These are phyloP conservation scores for Carex sylvatica DNA, from an alignment of 202 grass and related monocot species.

Conservation along the genomic window DNA sequence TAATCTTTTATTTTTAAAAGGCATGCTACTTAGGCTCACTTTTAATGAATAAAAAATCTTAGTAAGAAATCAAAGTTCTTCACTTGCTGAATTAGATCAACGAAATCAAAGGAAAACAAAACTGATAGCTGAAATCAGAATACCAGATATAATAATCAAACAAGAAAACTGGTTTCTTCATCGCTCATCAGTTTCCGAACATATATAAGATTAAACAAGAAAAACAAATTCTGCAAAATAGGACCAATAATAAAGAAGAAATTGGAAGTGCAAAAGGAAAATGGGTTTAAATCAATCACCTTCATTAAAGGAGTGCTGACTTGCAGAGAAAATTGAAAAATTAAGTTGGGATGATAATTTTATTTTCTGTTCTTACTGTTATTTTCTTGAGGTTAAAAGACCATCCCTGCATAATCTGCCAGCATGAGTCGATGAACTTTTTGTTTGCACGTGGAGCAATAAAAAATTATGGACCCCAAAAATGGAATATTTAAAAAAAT, in stretches of 20 bases:
- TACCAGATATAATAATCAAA: not conserved
- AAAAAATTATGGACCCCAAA: not conserved
- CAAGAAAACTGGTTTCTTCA: not conserved
- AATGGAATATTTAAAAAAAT: not conserved
- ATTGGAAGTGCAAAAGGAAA: not conserved
- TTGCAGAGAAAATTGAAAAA: conserved; percentile 12
- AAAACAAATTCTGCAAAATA: not conserved
- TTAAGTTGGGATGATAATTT: not conserved
- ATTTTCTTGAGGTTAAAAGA: conserved; percentile 11
- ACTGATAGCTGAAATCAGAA: not conserved
- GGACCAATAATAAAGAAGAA: not conserved
- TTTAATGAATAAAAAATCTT: too few species aligned
- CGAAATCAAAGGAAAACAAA: not conserved
- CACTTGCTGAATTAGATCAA: not conserved
- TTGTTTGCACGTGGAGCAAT: not conserved
- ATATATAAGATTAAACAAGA: not conserved
- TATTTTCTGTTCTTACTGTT: conserved; percentile 10
- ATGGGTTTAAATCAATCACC: not conserved
- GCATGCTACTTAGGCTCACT: too few species aligned
- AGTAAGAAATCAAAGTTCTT: too few species aligned
- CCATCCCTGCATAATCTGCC: not conserved
- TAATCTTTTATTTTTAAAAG: too few species aligned
- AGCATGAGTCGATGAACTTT: not conserved
- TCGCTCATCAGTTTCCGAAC: not conserved
- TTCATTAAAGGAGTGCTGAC: conserved; percentile 1